A percentile compares a stretch with the other conserved stretches of the same genome.
These are phyloP conservation scores for Boletus rufocinnamomeus DNA, from an alignment of 768 basidiomycete genomes.

Conservation along the genomic window DNA sequence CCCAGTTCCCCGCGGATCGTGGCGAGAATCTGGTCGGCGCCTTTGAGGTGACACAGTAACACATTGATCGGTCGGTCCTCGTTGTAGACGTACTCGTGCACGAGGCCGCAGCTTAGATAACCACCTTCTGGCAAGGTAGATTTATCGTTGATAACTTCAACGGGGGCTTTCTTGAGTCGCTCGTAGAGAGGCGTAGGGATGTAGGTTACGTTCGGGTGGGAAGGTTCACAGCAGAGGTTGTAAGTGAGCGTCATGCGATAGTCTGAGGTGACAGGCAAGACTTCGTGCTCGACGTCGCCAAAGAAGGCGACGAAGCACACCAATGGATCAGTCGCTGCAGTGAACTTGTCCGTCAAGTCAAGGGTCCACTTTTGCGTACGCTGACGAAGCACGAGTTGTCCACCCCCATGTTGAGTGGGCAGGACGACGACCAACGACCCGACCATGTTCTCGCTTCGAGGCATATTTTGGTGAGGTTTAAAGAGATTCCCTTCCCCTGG, in stretches of 20 bases:
- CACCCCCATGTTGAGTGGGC: conserved; percentile 33
- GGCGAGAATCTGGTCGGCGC: background rate
- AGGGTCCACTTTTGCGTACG: conserved; percentile 35
- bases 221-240: no score
- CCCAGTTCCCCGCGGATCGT: background rate
- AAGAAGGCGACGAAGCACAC: conserved; percentile 44
- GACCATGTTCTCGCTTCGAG: no score
- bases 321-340: background rate
- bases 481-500: no score
- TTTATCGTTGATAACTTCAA: conserved; percentile 26
- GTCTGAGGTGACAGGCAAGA: conserved; percentile 41
- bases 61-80: no score
- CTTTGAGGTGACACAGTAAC: background rate
- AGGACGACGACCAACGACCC: no score
- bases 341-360: conserved; percentile 34
- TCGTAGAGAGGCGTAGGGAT: background rate
- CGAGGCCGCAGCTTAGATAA: conserved; percentile 37
- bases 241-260: conserved; percentile 46
- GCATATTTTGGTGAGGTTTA: no score
- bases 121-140: conserved; percentile 35
- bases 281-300: conserved; percentile 48
- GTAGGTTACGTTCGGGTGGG: background rate
- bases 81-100: conserved; percentile 30
- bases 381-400: conserved; percentile 3
- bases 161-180: background rate